Conservation (phyloP, 2,329 filamentous ascomycete species). For the Epichloe sp. region DNA sequence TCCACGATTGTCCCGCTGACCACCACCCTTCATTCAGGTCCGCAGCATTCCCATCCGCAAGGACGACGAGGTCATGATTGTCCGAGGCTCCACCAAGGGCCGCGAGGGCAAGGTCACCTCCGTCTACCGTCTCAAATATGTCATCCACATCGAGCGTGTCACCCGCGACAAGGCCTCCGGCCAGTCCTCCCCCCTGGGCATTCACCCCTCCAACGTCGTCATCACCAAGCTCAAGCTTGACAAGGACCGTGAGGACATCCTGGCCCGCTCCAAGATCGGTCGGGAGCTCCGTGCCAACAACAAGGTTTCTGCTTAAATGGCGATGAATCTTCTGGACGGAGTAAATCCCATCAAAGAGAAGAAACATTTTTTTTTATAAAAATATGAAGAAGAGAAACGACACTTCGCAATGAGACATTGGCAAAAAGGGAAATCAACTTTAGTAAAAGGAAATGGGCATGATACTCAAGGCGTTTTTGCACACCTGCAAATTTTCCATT, state of each 20-base stretch:
- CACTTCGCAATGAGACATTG: slow-evolving; percentile 10
- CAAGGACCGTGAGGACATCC: slow-evolving; percentile 83
- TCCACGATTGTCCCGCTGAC: not conserved
- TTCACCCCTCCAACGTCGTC: slow-evolving; percentile 94
- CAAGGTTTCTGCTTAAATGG: slow-evolving; percentile 46
- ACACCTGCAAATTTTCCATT: slow-evolving; percentile 4
- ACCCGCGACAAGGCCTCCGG: slow-evolving; percentile 95
- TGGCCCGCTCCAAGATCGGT: slow-evolving; percentile 72
- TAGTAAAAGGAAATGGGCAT: slow-evolving; percentile 7
- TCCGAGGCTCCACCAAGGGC: slow-evolving; percentile 91
- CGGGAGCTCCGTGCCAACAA: slow-evolving; percentile 63
- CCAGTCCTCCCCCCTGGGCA: slow-evolving; percentile 86
- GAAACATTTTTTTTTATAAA: not conserved
- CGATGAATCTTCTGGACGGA: not conserved
- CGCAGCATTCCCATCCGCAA: slow-evolving; percentile 95
- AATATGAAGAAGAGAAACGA: slow-evolving; percentile 9
- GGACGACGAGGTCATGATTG: slow-evolving; percentile 88
- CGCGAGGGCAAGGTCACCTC: slow-evolving; percentile 96
- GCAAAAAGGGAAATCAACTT: slow-evolving; percentile 10
- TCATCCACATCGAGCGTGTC: slow-evolving; percentile 94
- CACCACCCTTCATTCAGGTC: slow-evolving; percentile 42
- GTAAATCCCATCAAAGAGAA: not conserved
- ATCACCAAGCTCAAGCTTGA: slow-evolving; percentile 98
- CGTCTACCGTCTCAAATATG: slow-evolving; percentile 97
- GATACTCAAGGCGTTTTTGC: slow-evolving; percentile 25